Conservation (phyloP, 2,329 filamentous ascomycete genomes). For the Aureobasidium sp. region DNA sequence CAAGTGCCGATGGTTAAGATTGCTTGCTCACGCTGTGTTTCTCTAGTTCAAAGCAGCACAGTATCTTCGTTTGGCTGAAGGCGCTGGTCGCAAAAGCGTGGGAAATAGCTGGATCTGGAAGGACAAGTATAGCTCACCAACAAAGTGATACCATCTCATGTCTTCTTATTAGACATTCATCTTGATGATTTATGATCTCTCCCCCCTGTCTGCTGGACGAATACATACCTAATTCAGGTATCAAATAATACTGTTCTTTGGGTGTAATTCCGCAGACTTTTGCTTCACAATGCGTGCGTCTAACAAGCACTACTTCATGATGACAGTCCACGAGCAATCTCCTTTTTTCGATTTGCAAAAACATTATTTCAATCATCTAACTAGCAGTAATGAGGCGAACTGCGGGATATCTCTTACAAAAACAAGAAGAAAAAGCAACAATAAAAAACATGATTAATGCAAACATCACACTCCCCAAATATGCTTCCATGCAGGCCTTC, state of each 20-base stretch:
- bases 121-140: constrained; percentile 64
- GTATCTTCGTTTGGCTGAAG: constrained; percentile 87
- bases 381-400: neutral
- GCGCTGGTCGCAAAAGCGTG: constrained; percentile 79
- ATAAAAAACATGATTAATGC: neutral
- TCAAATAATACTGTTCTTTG: too few species aligned
- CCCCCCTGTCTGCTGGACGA: too few species aligned
- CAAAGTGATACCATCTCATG: constrained; percentile 4
- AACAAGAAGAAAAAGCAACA: neutral
- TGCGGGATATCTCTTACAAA: constrained; percentile 2
- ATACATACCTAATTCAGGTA: too few species aligned
- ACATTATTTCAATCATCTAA: neutral
- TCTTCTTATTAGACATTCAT: too few species aligned
- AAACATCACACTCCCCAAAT: neutral
- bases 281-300: too few species aligned
- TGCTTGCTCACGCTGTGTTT: neutral
- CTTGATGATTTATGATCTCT: too few species aligned
- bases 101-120: constrained; percentile 99
- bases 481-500: neutral
- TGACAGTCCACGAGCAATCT: neutral
- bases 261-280: too few species aligned
- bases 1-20: neutral
- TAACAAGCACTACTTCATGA: too few species aligned
- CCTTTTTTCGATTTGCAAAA: neutral
- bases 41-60: constrained; percentile 55